A percentile compares a stretch with the other conserved stretches of the same genome.
Evolutionary conservation across 352 stramenopile species (phyloP).

Genomic region (Globisporangium rhizosaccharum): DNA sequence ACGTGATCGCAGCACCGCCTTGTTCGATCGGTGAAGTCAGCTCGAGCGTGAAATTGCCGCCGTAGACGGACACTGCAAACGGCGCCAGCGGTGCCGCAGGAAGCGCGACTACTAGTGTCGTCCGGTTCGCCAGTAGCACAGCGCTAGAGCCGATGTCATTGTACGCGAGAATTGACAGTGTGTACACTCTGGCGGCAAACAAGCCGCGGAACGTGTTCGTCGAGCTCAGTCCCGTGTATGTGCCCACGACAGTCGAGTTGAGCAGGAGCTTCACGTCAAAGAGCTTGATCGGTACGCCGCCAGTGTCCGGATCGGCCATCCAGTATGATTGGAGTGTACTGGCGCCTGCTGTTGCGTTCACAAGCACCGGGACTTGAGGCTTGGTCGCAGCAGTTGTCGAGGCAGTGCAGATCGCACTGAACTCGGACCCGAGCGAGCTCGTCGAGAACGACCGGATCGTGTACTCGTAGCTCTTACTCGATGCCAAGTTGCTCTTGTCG

Average conservation of each 20-base stretch:
- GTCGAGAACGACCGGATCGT: conserved; percentile 32
- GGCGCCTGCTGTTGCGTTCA: conserved; percentile 13
- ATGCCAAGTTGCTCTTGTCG: conserved; percentile 27
- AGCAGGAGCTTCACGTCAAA: conserved; percentile 36
- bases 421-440: conserved; percentile 31
- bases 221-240: conserved; percentile 13
- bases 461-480: conserved; percentile 43
- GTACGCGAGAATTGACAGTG: conserved; percentile 19
- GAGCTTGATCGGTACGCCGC: conserved; percentile 26
- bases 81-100: conserved; percentile 26
- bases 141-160: conserved; percentile 35
- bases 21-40: conserved; percentile 29
- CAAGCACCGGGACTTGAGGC: conserved; percentile 18
- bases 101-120: conserved; percentile 16
- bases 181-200: conserved; percentile 27
- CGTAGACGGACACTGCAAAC: conserved; percentile 30
- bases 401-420: conserved; percentile 28
- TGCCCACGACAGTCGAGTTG: conserved; percentile 10
- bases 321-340: conserved; percentile 40
- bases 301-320: conserved; percentile 33
- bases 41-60: conserved; percentile 58
- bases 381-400: conserved; percentile 30
- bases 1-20: conserved; percentile 28
- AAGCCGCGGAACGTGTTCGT: conserved; percentile 34
- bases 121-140: conserved; percentile 10